phyloP scores from a whole-genome alignment of 352 stramenopile genomes.

The Albugo candida region DNA sequence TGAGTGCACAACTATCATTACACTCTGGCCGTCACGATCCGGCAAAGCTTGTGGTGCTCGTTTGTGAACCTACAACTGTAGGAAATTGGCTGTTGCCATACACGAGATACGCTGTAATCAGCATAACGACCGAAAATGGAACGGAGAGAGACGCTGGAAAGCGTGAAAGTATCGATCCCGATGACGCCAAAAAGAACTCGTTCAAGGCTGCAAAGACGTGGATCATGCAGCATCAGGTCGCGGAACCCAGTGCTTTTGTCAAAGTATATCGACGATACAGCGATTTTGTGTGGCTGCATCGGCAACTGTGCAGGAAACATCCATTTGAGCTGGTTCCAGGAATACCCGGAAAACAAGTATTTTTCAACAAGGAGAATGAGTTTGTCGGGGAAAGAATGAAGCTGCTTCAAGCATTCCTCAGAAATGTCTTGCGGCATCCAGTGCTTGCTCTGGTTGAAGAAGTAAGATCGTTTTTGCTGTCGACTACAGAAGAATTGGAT shows the following conservation, averaged over 20 bases:
- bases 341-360: conserved; percentile 54
- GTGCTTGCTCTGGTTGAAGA: conserved; percentile 44
- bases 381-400: conserved; percentile 76
- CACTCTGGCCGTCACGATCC: conserved; percentile 57
- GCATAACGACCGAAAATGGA: conserved; percentile 33
- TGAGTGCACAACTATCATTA: conserved; percentile 53
- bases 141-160: background rate
- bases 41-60: conserved; percentile 57
- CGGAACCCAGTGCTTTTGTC: conserved; percentile 46
- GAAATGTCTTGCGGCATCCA: conserved; percentile 45
- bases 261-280: conserved; percentile 75
- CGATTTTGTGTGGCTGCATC: conserved; percentile 72
- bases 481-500: conserved; percentile 66
- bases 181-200: conserved; percentile 27
- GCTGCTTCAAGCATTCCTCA: conserved; percentile 54
- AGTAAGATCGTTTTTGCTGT: conserved; percentile 50
- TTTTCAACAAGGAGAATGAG: conserved; percentile 72
- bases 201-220: conserved; percentile 57
- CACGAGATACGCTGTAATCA: conserved; percentile 67
- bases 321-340: conserved; percentile 56
- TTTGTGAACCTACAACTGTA: conserved; percentile 59
- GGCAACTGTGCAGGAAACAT: conserved; percentile 37
- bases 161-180: background rate
- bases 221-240: conserved; percentile 51
- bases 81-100: conserved; percentile 71